phyloP scores from a whole-genome alignment of 1,284 basidiomycete species.

The Trichosporon sp. region DNA sequence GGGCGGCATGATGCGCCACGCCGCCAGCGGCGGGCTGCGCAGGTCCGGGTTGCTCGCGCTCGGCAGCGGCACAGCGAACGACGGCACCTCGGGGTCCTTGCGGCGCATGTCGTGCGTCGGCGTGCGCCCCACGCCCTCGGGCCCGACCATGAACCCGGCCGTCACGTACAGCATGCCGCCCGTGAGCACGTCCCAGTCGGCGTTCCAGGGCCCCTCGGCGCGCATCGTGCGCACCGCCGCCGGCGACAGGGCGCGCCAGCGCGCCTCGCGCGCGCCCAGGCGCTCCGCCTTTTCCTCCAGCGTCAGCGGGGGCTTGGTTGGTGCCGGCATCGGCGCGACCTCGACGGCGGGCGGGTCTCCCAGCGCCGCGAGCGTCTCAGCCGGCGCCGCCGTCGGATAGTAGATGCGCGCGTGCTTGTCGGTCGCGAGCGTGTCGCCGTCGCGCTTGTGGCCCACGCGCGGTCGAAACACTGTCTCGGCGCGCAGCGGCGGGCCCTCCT shows the following conservation, averaged over 20 bases:
- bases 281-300: not conserved
- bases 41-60: not conserved
- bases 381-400: not conserved
- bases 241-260: not conserved
- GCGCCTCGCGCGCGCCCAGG: not conserved
- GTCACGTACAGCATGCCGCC: not conserved
- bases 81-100: not conserved
- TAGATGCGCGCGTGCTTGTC: not conserved
- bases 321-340: not conserved
- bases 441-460: not conserved
- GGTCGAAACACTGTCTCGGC: not conserved
- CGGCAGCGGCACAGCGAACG: not conserved
- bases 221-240: not conserved
- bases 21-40: not conserved
- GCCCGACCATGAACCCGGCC: not conserved
- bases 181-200: not conserved
- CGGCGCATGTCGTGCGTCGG: not conserved
- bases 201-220: not conserved
- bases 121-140: not conserved
- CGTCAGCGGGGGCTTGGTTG: not conserved
- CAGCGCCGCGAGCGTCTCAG: not conserved
- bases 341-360: not conserved
- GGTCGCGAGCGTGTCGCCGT: not conserved
- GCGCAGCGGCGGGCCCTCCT: not conserved
- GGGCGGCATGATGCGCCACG: not conserved